A percentile compares a stretch with the other conserved stretches of the same genome.
phyloP scores from a whole-genome alignment of 371 early-diverging fungal genomes.

The Fennellomyces sp. region DNA sequence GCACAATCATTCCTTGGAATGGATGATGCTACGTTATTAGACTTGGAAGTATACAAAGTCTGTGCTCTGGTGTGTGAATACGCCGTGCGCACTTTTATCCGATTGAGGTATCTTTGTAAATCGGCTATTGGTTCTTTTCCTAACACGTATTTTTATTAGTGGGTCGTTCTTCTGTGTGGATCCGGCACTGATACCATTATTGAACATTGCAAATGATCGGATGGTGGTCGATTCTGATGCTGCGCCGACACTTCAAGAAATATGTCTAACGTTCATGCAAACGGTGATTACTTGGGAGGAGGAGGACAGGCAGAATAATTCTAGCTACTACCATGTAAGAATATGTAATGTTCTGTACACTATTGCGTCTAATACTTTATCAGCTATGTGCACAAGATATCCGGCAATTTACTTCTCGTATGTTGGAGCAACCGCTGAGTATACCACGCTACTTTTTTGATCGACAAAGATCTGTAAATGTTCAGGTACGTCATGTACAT shows the following conservation, averaged over 20 bases:
- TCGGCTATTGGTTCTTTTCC: neutral
- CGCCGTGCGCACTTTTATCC: conserved; percentile 24
- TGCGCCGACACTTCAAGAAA: neutral
- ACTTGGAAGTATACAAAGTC: conserved; percentile 30
- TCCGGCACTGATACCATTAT: conserved; percentile 33
- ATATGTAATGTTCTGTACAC: neutral
- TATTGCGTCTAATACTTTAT: neutral
- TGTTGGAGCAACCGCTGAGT: conserved; percentile 26
- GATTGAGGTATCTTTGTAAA: conserved; percentile 20
- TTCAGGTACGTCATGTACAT: conserved; percentile 13
- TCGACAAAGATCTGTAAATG: conserved; percentile 21
- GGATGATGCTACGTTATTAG: conserved; percentile 20
- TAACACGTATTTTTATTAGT: neutral
- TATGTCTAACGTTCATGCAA: conserved; percentile 21
- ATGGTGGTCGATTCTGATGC: neutral
- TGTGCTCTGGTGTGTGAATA: conserved; percentile 37
- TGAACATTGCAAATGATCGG: conserved; percentile 7
- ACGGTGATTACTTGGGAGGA: conserved; percentile 25
- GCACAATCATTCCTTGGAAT: conserved; percentile 27
- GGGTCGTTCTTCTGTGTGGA: conserved; percentile 30
- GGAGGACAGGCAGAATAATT: neutral
- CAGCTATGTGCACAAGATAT: conserved; percentile 20
- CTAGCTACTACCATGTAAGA: conserved; percentile 8
- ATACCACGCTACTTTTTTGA: conserved; percentile 36
- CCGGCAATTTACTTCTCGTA: conserved; percentile 12